Percentiles rank a stretch among this genome's conserved stretches.
phyloP scores from a whole-genome alignment of 179 eudicot species.

The Amaranthus tricolor region DNA sequence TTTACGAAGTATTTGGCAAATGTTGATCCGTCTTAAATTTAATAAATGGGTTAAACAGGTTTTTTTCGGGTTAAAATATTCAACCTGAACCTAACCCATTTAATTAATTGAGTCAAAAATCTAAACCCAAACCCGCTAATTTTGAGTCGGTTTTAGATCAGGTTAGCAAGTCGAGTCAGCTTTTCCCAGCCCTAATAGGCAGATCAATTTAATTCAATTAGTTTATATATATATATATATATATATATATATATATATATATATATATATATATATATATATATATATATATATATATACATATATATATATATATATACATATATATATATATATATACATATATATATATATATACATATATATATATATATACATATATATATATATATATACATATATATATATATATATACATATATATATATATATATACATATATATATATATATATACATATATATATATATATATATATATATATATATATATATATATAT shows the following conservation, averaged over 20 bases:
- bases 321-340: constrained; percentile 4
- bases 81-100: no score
- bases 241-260: neutral
- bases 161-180: no score
- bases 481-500: neutral
- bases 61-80: no score
- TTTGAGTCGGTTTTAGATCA: no score
- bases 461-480: constrained; percentile 1
- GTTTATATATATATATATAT: neutral
- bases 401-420: neutral
- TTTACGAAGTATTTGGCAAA: no score
- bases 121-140: no score
- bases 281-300: neutral
- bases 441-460: neutral
- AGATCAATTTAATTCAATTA: no score
- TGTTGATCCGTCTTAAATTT: no score
- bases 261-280: constrained; percentile 2
- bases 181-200: no score
- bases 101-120: no score
- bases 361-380: constrained; percentile 1
- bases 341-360: constrained; percentile 4
- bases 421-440: constrained; percentile 5
- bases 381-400: neutral
- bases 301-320: constrained; percentile 2
- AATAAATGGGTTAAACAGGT: no score